phyloP scores from a whole-genome alignment of 2,329 filamentous ascomycete species.

The Fusarium pilosicola region DNA sequence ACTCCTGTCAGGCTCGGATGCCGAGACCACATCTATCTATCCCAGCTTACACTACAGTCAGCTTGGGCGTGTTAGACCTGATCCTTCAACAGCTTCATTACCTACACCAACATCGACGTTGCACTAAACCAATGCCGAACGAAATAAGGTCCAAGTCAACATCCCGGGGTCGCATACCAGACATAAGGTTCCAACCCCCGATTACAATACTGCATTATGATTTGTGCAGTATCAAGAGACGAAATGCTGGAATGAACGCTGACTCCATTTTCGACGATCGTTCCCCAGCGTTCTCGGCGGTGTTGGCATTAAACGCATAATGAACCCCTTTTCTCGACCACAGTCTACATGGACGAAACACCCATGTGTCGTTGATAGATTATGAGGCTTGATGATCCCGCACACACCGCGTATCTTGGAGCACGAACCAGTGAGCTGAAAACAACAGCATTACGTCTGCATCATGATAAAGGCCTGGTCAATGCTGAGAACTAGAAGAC shows the following conservation, averaged over 20 bases:
- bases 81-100: not conserved
- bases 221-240: slow-evolving; percentile 28
- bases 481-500: slow-evolving; percentile 23
- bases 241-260: slow-evolving; percentile 34
- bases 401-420: slow-evolving; percentile 27
- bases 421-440: slow-evolving; percentile 24
- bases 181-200: slow-evolving; percentile 13
- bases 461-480: slow-evolving; percentile 25
- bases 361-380: slow-evolving; percentile 27
- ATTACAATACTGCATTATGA: slow-evolving; percentile 16
- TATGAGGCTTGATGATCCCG: slow-evolving; percentile 26
- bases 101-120: not conserved
- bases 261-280: slow-evolving; percentile 32
- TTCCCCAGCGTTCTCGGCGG: slow-evolving; percentile 6
- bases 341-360: slow-evolving; percentile 23
- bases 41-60: not conserved
- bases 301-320: slow-evolving; percentile 17
- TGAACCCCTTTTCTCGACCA: slow-evolving; percentile 35
- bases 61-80: not conserved
- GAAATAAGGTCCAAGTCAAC: not conserved
- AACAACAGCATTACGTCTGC: slow-evolving; percentile 34
- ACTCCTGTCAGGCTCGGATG: not conserved
- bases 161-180: slow-evolving; percentile 29
- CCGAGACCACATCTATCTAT: not conserved
- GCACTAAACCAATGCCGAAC: not conserved